Evolutionary conservation across 108 stramenopile species (phyloP), one percentile per base, ranked within the genome.

Genomic region (Aurantiochytrium sp.): DNA sequence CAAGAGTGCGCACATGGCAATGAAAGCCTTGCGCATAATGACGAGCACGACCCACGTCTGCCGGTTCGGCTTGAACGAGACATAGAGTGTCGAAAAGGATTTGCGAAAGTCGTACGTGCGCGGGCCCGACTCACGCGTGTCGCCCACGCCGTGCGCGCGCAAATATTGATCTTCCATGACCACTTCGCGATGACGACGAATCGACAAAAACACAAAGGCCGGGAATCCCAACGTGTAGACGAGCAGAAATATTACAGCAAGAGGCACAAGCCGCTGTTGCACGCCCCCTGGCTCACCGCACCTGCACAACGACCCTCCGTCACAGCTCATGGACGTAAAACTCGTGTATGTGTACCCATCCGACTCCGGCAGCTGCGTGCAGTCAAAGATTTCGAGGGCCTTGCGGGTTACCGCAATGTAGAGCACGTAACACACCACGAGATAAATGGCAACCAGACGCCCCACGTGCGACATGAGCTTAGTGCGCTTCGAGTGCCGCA

Each of bases 311-410:
- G 76, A 83, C 2, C 76, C 76, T 55, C 76, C 76, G 28, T 90
- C 87, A 42, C 89, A 91, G 47, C 73, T 71, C 25, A 87, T 44
- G 29, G 53, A 59, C 42, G 45, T 87, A 43, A 64, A 89, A 18
- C 45, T 87, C 69, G 90, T 92, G 91, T 92, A 92, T 21, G 42
- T 29, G 90, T 88, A 87, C 25, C 91, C 91, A 57, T 92, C 91
- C 0, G 14, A 5, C 49, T 88, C 59, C 3, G 91, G 91, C 5
- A 58, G 4, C 8, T 60, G 47, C 58, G 72, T 47, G 88, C 91
- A 92, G 90, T 92, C 89, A 88, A 92, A 92, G 23, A 92, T 59
- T n/a, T 72, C 90, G 25, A 92, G 73, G 4, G 90, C 44, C 59
- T 87, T 90, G 58, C 76, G 58, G 21, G 91, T 89, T 35, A 90